Base-by-base conservation (phyloP, 2,329 filamentous ascomycete species). In the Fusarium oxysporum region DNA sequence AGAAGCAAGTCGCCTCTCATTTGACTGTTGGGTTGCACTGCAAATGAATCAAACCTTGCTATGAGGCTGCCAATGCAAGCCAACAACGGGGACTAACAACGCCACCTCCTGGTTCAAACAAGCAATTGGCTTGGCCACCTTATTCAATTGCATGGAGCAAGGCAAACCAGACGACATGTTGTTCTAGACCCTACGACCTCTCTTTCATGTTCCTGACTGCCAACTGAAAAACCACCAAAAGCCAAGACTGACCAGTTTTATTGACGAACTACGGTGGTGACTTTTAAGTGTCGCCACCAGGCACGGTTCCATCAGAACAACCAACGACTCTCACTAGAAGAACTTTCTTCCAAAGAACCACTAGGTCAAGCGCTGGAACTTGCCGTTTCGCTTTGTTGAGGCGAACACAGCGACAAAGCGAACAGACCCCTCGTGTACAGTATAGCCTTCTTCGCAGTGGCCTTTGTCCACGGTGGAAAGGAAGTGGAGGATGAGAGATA, bases 391-490 rank as follows among this genome's bases (percentile, higher is more conserved):
- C 73, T 78, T 75, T 76, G 73, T 65, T 32, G 40, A 50, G n/a
- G 35, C 40, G 41, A 65, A 63, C 38, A 38, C 45, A 32, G 21
- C 38, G 60, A 77, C 76, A 77, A 77, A 78, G 75, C 74, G 59
- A 65, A 57, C 38, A 32, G 50, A 33, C 50, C 45, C 38, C 51
- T 64, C 64, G 35, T 51, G 43, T 53, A 59, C 43, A 71, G 59
- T 61, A 65, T 63, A 65, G 58, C n/a, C 55, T 32, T 48, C 48
- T 38, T 51, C 65, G 38, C 41, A 35, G n/a, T 61, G 56, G 71
- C 57, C 65, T 65, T 70, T 72, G 62, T 65, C 38, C 45, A 25
- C 35, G 8, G 45, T 16, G n/a, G 50, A 44, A 51, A 32, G 43
- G 54, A 44, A n/a, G 32, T 35, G 17, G 37, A n/a, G 25, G 28